phyloP scores from a whole-genome alignment of 2,329 filamentous ascomycete species.

The Cercospora canescens region DNA sequence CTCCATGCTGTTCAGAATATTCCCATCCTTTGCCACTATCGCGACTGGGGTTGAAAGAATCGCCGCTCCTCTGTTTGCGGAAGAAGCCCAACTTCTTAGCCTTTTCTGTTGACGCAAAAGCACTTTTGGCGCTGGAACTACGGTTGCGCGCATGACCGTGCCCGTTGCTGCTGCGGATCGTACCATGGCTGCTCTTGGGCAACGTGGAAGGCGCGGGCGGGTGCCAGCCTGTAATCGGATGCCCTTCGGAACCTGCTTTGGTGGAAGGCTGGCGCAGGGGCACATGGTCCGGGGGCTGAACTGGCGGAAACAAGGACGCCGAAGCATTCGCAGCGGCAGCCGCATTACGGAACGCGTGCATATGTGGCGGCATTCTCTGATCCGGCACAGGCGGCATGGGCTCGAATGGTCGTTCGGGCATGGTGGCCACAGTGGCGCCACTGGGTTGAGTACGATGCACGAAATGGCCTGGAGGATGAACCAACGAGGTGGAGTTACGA shows the following conservation, averaged over 20 bases:
- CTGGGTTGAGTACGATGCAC: conserved; percentile 17
- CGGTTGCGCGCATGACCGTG: conserved; percentile 18
- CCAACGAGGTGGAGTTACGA: conserved; percentile 30
- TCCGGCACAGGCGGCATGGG: conserved; percentile 4
- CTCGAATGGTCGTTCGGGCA: conserved; percentile 2
- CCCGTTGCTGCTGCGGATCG: conserved; percentile 1
- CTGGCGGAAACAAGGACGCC: conserved; percentile 32
- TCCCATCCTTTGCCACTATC: conserved; percentile 1
- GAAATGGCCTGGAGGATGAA: conserved; percentile 28
- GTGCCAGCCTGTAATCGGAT: conserved; percentile 38
- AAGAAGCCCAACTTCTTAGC: conserved; percentile 34
- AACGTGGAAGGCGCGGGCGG: conserved; percentile 31
- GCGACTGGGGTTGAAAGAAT: conserved; percentile 11
- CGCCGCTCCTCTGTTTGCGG: conserved; percentile 15
- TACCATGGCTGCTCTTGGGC: conserved; percentile 15
- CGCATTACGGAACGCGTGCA: conserved; percentile 34
- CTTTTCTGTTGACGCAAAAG: conserved; percentile 27
- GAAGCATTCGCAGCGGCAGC: conserved; percentile 25
- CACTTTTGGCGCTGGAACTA: conserved; percentile 20
- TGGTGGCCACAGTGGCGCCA: conserved; percentile 19
- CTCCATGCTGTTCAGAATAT: not conserved
- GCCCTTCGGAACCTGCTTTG: conserved; percentile 30
- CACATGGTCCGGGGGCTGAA: conserved; percentile 29
- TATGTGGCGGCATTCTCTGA: conserved; percentile 33
- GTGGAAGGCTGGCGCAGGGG: conserved; percentile 25